Evolutionary conservation across 495 filamentous ascomycete genomes (phyloP), one percentile per base, ranked within the genome.

Genomic region (Amphirosellinia nigrospora): DNA sequence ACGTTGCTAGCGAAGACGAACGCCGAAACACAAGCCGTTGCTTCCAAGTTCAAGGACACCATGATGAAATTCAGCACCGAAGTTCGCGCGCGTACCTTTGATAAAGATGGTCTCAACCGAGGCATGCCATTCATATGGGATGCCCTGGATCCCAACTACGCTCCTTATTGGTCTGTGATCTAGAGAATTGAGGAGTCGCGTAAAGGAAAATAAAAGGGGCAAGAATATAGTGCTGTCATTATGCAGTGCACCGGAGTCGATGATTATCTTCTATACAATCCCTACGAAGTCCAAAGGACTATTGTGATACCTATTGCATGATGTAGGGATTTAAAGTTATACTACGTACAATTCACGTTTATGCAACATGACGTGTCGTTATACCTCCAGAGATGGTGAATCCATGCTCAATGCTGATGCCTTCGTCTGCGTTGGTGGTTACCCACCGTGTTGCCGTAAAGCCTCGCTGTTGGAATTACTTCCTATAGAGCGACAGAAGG

Each of bases 41-140:
- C 61, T 16, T 61, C 55, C 26, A 68, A 53, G 63, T 71, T 71
- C 28, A 55, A 73, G 53, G 64, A 23, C 23, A 56, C 70, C 23
- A 77, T 79, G 72, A 53, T 70, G 45, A 28, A 10, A 2, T 73
- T 81, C 59, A 79, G 79, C 48, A 55, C 69, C 5, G 45, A 71
- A 38, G 68, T 81, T 50, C 66, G 63, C 36, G 53, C 50, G 7
- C 75, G 74, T 59, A 62, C 11, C 6, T 82, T 82, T 68, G 77
- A 79, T 69, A 55, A 39, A 30, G 46, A 74, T 6, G 80, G 79
- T 26, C 69, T 81, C 41, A 66, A 62, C 32, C 77, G 77, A 68
- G 80, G 78, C 4, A 82, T 82, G 80, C 79, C 79, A 52, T 78
- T 80, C 66, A 64, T 80, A 16, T 82, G 78, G 76, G 74, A 68